phyloP scores from a whole-genome alignment of 768 basidiomycete genomes.

The Podaxis carcinomalis region DNA sequence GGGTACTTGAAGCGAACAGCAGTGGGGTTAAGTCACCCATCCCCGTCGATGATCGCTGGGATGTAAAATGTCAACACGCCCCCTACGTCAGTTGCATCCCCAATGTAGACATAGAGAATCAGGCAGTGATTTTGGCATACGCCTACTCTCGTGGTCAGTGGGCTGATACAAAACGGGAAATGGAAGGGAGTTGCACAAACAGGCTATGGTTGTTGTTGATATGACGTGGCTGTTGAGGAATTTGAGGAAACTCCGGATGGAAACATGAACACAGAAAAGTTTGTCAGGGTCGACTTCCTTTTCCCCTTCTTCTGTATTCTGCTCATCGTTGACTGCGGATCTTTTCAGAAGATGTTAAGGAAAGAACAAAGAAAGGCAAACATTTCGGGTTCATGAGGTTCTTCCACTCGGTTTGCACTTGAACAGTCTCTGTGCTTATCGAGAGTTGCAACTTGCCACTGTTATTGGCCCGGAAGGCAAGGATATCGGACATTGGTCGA shows the following conservation, averaged over 20 bases:
- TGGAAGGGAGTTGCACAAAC: constrained; percentile 37
- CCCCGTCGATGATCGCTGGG: constrained; percentile 68
- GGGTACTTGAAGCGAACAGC: neutral
- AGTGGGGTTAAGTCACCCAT: neutral
- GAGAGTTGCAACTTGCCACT: constrained; percentile 49
- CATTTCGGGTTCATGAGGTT: constrained; percentile 64
- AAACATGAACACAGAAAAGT: constrained; percentile 63
- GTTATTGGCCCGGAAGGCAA: constrained; percentile 67
- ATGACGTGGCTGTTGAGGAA: constrained; percentile 79
- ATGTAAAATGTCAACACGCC: constrained; percentile 89
- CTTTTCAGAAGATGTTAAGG: neutral
- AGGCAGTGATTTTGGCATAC: constrained; percentile 80
- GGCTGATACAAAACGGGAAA: neutral
- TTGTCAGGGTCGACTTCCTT: constrained; percentile 49
- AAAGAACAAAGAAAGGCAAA: constrained; percentile 18
- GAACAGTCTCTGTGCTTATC: constrained; percentile 69
- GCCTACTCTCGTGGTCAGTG: constrained; percentile 36
- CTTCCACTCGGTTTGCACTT: constrained; percentile 75
- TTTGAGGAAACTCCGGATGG: constrained; percentile 71
- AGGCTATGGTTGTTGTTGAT: constrained; percentile 81
- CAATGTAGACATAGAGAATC: constrained; percentile 88
- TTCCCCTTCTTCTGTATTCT: constrained; percentile 26
- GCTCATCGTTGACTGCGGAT: constrained; percentile 22
- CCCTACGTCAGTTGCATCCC: constrained; percentile 71
- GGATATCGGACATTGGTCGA: constrained; percentile 61